Percentiles rank a stretch among this genome's conserved stretches.
Evolutionary conservation across 148 eudicot genomes (phyloP).

Genomic region (Salicornia ramosissima): DNA sequence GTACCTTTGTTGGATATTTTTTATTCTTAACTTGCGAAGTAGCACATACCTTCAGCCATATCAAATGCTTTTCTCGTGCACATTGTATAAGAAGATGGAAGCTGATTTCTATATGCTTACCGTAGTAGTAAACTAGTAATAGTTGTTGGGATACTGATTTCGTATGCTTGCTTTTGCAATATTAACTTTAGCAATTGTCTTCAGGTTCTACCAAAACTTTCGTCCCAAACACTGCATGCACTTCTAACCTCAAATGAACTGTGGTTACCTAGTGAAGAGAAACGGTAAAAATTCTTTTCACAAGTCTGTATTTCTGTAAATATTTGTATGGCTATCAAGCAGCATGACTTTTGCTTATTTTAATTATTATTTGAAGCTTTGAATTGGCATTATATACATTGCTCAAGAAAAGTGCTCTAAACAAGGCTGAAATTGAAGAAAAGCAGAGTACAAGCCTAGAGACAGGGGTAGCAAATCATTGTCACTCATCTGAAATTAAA

Average conservation of each 20-base stretch:
- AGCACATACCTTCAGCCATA: background rate
- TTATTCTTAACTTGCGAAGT: background rate
- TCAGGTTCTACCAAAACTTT: constrained; percentile 94
- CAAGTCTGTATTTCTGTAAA: background rate
- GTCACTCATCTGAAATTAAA: constrained; percentile 40
- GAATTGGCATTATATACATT: constrained; percentile 78
- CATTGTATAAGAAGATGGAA: no score
- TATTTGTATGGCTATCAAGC: constrained; percentile 9
- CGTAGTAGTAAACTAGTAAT: no score
- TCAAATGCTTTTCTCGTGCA: background rate
- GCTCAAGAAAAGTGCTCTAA: constrained; percentile 53
- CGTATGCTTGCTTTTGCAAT: constrained; percentile 1
- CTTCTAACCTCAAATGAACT: constrained; percentile 86
- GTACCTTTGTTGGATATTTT: background rate
- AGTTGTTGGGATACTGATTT: no score
- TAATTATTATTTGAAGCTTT: constrained; percentile 51
- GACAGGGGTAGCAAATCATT: constrained; percentile 25
- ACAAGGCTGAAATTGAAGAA: constrained; percentile 47
- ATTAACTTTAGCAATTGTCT: constrained; percentile 9
- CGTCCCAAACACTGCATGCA: constrained; percentile 86
- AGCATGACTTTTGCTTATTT: constrained; percentile 22
- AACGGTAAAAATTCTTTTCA: constrained; percentile 48
- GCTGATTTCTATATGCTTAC: no score
- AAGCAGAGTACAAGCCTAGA: constrained; percentile 39
- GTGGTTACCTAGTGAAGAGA: constrained; percentile 97